Conservation (phyloP, 768 basidiomycete genomes). For the Mycena chlorophos region DNA sequence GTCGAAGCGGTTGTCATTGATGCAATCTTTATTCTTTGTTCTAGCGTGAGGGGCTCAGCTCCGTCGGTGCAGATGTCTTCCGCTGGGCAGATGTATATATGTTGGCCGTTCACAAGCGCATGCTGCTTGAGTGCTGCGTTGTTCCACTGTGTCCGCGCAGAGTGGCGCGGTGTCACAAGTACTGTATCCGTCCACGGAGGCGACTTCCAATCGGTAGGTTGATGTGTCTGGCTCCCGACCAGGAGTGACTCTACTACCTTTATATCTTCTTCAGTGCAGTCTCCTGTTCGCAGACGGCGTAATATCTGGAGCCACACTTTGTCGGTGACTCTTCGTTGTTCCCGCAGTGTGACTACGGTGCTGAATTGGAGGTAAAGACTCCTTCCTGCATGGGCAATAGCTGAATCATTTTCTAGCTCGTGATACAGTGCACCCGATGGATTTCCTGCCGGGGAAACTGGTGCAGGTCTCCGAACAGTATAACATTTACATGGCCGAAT, state of each 20-base stretch:
- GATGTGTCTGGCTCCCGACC: conserved; percentile 16
- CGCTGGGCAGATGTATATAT: conserved; percentile 30
- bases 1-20: background rate
- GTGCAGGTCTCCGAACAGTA: conserved; percentile 42
- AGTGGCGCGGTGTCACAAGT: conserved; percentile 40
- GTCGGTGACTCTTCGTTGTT: conserved; percentile 39
- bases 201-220: conserved; percentile 25
- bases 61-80: conserved; percentile 27
- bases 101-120: conserved; percentile 15
- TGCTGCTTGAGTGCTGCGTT: conserved; percentile 23
- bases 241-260: conserved; percentile 25
- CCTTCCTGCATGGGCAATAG: conserved; percentile 19
- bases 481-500: conserved; percentile 42
- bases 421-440: conserved; percentile 25
- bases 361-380: conserved; percentile 31
- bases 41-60: conserved; percentile 1
- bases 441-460: conserved; percentile 35
- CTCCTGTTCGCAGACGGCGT: conserved; percentile 27
- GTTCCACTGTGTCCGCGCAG: conserved; percentile 40
- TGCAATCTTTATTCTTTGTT: background rate
- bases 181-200: conserved; percentile 35
- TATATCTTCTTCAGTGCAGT: conserved; percentile 29
- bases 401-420: conserved; percentile 1
- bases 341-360: conserved; percentile 35
- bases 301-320: conserved; percentile 33